Base-by-base conservation (phyloP, 768 basidiomycete genomes). In the Arthromyces matolae region DNA sequence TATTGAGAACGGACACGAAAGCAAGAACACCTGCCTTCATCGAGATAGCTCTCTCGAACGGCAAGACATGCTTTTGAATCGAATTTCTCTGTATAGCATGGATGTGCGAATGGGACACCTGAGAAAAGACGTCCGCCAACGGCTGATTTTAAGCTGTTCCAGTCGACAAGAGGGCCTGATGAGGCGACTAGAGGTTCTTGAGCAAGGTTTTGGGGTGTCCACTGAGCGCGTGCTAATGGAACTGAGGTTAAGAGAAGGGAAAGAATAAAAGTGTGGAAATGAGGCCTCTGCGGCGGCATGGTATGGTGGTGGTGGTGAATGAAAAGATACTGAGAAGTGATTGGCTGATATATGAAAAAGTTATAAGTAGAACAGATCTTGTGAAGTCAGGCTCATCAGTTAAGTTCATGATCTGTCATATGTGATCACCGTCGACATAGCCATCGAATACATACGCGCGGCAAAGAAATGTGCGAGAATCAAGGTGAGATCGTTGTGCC, bases 41-140 rank as follows among this genome's bases (percentile, higher is more conserved):
- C 53, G 12, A 58, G 41, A 36, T 63, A 63, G 5, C 16, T 47
- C 13, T 37, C 37, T 31, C 50, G 54, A 14, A 63, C 44, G 27
- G 25, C 19, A 3, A 37, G 25, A 32, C 61, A 63, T 9, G 43
- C 43, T n/a, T 40, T 28, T 1, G 60, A 57, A 40, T 52, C 42
- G 36, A 61, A 61, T 3, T 46, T 42, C 22, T 52, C 16, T 8
- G 34, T 35, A 39, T 59, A 63, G 35, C 61, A 63, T 7, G 60
- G 52, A 10, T 61, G 51, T n/a, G 60, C 60, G 36, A 59, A 58
- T 5, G 61, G 61, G 25, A 47, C 36, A 14, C 58, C 50, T 28
- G 57, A 16, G 42, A 59, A 49, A n/a, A 61, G 49, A 18, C 56
- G 42, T 33, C 54, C 42, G 22, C 39, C 40, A 20, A 54, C 43